Base-by-base conservation (phyloP, 2,329 filamentous ascomycete species). In the Lachnellula subtilissima region DNA sequence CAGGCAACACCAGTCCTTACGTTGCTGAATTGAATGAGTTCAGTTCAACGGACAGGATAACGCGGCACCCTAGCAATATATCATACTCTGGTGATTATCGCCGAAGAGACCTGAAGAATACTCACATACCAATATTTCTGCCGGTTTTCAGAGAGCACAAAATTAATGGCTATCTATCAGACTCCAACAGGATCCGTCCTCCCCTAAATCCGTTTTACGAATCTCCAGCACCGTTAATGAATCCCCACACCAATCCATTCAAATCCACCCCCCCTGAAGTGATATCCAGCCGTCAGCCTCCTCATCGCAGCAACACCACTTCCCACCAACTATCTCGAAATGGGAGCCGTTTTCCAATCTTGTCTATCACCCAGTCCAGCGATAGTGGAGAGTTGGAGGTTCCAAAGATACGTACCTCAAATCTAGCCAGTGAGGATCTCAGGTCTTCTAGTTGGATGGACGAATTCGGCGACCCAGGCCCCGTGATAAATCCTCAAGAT, bases 91-190 rank as follows among this genome's bases (percentile, higher is more conserved):
- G 60, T 12, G 61, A 59, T n/a, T 67, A 69, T 56, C 60, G 67
- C n/a, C 60, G 64, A 48, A 56, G 61, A 45, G 63, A 67, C n/a
- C 15, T 68, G 3, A 69, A 68, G 35, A 60, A 64, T 37, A 61
- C 53, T 9, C 55, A 52, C 12, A 61, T 63, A 19, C 67, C 67
- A 12, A 52, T 69, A 4, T 59, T 69, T 9, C 52, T 65, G 8
- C 67, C 68, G 14, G 53, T 61, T 3, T 63, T 58, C 28, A 56
- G 60, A 39, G 60, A 64, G 28, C 61, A 68, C 37, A 65, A 65
- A 42, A 58, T 69, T 25, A 69, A 69, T 49, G 68, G 67, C 1
- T 67, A 67, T 53, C 59, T 65, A 22, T 57, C 65, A 51, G 61
- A 70, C 54, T 68, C 67, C 15, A 65, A 50, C 15, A 52, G 66